Conservation (phyloP, 345 rosid genomes). For the Erysimum cheiranthoides region DNA sequence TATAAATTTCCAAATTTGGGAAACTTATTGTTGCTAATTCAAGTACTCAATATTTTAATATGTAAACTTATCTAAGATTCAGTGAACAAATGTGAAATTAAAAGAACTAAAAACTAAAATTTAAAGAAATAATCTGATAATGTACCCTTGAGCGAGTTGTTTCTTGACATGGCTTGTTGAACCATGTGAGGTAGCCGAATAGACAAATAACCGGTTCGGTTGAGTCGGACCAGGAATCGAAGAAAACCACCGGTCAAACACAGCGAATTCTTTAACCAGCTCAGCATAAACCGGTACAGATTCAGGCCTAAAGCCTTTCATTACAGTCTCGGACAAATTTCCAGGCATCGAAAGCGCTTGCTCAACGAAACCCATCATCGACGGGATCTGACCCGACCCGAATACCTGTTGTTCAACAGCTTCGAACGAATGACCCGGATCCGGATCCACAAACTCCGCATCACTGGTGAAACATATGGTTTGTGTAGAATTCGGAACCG, state of each 20-base stretch:
- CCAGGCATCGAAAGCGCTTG: slow-evolving; percentile 84
- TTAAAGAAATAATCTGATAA: neutral
- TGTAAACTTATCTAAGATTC: neutral
- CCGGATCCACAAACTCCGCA: slow-evolving; percentile 94
- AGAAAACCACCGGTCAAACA: slow-evolving; percentile 92
- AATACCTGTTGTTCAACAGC: slow-evolving; percentile 84
- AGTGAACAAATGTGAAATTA: neutral
- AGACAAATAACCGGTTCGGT: slow-evolving; percentile 87
- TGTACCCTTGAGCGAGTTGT: slow-evolving; percentile 74
- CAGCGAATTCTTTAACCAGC: slow-evolving; percentile 74
- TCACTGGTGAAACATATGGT: slow-evolving; percentile 83
- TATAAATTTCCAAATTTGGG: neutral
- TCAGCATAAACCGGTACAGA: slow-evolving; percentile 73
- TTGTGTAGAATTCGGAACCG: slow-evolving; percentile 50
- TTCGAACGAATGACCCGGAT: slow-evolving; percentile 97
- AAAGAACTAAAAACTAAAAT: neutral
- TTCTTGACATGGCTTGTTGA: slow-evolving; percentile 83
- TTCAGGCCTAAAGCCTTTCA: slow-evolving; percentile 85
- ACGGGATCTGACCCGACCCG: slow-evolving; percentile 65
- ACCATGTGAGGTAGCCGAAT: slow-evolving; percentile 97
- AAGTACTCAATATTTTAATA: neutral
- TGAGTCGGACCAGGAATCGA: slow-evolving; percentile 98
- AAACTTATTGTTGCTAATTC: neutral
- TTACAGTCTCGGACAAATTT: slow-evolving; percentile 74
- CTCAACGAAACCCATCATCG: slow-evolving; percentile 92